phyloP scores from a whole-genome alignment of 106 monocot genomes.

The Iris macrosiphon region DNA sequence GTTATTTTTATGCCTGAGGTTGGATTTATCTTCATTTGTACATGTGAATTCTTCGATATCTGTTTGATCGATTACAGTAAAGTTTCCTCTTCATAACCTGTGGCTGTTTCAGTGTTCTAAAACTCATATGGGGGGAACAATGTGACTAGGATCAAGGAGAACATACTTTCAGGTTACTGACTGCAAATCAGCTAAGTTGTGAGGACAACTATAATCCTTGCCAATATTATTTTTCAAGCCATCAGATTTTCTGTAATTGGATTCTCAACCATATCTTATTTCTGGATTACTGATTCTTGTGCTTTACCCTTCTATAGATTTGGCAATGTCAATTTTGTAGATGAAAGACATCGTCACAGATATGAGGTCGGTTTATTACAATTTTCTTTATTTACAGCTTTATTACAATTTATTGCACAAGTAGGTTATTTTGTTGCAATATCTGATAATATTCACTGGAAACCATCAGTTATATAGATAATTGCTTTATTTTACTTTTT shows the following conservation, averaged over 20 bases:
- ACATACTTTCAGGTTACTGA: constrained; percentile 28
- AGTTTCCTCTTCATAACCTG: not conserved
- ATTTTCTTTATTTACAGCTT: not conserved
- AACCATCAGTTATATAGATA: not conserved
- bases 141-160: constrained; percentile 75
- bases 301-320: constrained; percentile 27
- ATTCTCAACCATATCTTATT: not conserved
- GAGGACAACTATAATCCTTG: constrained; percentile 7
- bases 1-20: constrained; percentile 88
- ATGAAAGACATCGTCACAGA: constrained; percentile 32
- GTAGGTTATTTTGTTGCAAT: not conserved
- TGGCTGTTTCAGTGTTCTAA: constrained; percentile 47
- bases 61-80: no score
- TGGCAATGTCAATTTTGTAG: constrained; percentile 41
- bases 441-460: no score
- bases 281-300: not conserved
- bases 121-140: constrained; percentile 80
- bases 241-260: not conserved
- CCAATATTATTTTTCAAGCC: not conserved
- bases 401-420: not conserved
- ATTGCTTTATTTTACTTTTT: no score
- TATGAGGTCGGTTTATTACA: not conserved
- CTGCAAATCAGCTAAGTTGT: constrained; percentile 59
- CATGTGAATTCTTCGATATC: not conserved
- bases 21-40: not conserved